Evolutionary conservation across 2,329 filamentous ascomycete species (phyloP).

Genomic region (Periconia sp.): DNA sequence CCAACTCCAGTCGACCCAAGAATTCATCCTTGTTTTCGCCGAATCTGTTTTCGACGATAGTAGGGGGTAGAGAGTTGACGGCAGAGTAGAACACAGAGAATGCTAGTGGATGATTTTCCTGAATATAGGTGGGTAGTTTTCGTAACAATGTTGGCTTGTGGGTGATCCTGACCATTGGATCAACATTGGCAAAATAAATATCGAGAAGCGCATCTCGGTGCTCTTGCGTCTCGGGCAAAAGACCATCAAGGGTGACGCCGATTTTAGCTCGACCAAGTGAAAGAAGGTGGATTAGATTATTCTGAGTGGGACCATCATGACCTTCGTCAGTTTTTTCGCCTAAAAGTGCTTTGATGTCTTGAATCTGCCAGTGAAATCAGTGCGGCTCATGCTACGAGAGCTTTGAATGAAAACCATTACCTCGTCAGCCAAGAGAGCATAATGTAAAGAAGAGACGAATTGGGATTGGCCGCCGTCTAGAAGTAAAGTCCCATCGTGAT

Average conservation of each 20-base stretch:
- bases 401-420: conserved; percentile 23
- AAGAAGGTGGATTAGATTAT: conserved; percentile 38
- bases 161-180: conserved; percentile 45
- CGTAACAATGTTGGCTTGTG: conserved; percentile 40
- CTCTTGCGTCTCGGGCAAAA: conserved; percentile 39
- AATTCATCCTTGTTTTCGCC: conserved; percentile 39
- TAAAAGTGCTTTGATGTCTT: conserved; percentile 47
- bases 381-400: background rate
- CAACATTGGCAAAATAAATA: conserved; percentile 44
- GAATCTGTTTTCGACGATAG: conserved; percentile 37
- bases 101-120: conserved; percentile 38
- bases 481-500: conserved; percentile 43
- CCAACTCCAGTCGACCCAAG: conserved; percentile 39
- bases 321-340: conserved; percentile 41
- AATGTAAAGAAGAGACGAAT: conserved; percentile 49
- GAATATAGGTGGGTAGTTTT: conserved; percentile 33
- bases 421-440: conserved; percentile 47
- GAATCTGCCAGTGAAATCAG: conserved; percentile 29
- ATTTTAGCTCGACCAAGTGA: conserved; percentile 38
- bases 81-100: conserved; percentile 47
- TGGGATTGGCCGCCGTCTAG: conserved; percentile 46
- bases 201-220: conserved; percentile 41
- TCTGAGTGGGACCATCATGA: conserved; percentile 32
- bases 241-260: conserved; percentile 29
- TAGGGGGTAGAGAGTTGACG: conserved; percentile 40